Conservation (phyloP, 2,329 filamentous ascomycete species). For the Zopfia rhizophila region DNA sequence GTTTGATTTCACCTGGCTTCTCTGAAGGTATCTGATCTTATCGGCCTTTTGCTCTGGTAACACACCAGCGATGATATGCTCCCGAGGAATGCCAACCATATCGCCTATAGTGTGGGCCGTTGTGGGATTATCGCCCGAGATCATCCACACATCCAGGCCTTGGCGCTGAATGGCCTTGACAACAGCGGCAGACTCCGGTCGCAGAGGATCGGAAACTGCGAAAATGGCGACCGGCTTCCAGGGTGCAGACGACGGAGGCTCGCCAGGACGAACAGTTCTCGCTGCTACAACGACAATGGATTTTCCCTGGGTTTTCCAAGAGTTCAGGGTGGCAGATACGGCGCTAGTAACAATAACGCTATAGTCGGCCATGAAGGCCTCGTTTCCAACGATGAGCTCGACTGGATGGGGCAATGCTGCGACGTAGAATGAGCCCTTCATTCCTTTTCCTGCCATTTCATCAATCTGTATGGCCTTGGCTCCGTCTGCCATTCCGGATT, state of each 20-base stretch:
- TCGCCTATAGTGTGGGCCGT: slow-evolving; percentile 80
- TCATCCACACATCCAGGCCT: slow-evolving; percentile 83
- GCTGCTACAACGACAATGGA: slow-evolving; percentile 43
- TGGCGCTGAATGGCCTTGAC: slow-evolving; percentile 69
- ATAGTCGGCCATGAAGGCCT: too few relatives aligned
- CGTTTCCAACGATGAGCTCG: too few relatives aligned
- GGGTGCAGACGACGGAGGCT: too few relatives aligned
- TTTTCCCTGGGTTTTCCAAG: slow-evolving; percentile 45
- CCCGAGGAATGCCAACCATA: slow-evolving; percentile 73
- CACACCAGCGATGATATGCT: slow-evolving; percentile 84
- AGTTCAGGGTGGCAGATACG: too few relatives aligned
- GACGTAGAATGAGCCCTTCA: too few relatives aligned
- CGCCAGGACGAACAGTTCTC: too few relatives aligned
- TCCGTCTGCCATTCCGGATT: too few relatives aligned
- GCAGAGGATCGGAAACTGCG: slow-evolving; percentile 79
- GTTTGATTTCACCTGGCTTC: slow-evolving; percentile 7
- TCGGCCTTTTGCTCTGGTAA: slow-evolving; percentile 81
- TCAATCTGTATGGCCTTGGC: too few relatives aligned
- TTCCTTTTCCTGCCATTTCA: too few relatives aligned
- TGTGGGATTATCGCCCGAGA: slow-evolving; percentile 82
- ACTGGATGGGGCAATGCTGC: too few relatives aligned
- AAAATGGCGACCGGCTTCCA: slow-evolving; percentile 68
- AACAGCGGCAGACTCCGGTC: slow-evolving; percentile 73
- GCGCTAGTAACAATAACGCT: too few relatives aligned
- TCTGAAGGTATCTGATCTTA: slow-evolving; percentile 63